phyloP scores from a whole-genome alignment of 2,329 filamentous ascomycete genomes.

The Aspergillus sp. region DNA sequence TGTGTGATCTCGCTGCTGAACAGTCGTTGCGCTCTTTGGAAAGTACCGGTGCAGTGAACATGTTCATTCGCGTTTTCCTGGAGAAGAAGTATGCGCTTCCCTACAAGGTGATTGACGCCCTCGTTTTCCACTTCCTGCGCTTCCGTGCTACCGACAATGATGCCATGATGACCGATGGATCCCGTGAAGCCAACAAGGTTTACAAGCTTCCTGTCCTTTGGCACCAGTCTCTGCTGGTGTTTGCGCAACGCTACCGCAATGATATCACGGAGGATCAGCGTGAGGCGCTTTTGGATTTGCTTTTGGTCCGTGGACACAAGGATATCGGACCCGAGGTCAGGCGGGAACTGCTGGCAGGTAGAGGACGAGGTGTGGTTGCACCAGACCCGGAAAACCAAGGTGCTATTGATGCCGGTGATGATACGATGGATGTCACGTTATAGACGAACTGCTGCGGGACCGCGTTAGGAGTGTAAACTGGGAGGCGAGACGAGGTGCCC shows the following conservation, averaged over 20 bases:
- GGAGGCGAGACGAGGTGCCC: background rate
- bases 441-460: constrained; percentile 19
- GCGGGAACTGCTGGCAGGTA: constrained; percentile 81
- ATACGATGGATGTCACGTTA: constrained; percentile 78
- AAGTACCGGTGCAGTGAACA: constrained; percentile 86
- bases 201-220: constrained; percentile 84
- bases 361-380: constrained; percentile 73
- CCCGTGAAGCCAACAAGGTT: constrained; percentile 53
- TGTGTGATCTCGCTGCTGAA: constrained; percentile 92
- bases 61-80: constrained; percentile 88
- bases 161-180: constrained; percentile 48
- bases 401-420: constrained; percentile 70
- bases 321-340: constrained; percentile 89
- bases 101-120: constrained; percentile 88
- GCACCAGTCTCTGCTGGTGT: constrained; percentile 91
- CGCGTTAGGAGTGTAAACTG: background rate
- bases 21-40: constrained; percentile 77
- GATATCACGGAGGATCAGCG: constrained; percentile 95
- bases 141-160: constrained; percentile 72
- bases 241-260: constrained; percentile 91
- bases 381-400: constrained; percentile 55
- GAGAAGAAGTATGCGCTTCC: constrained; percentile 98
- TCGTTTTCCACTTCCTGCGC: constrained; percentile 95
- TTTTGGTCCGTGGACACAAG: constrained; percentile 81
- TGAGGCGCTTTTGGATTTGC: constrained; percentile 83